Evolutionary conservation across 2,329 filamentous ascomycete genomes (phyloP), one percentile per base, ranked within the genome.

Genomic region (Botrytis paeoniae): DNA sequence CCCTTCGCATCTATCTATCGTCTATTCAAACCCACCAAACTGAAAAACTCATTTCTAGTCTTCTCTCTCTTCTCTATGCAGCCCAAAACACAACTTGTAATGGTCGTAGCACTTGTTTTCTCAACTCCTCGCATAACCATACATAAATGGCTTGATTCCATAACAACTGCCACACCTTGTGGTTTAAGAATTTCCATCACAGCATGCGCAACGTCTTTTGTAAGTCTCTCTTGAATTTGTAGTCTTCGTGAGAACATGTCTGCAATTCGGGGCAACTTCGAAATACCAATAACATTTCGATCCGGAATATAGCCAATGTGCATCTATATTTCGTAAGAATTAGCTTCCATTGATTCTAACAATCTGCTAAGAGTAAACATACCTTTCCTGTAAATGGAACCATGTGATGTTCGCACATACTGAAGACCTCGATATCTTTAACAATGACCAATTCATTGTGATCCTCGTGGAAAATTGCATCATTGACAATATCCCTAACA

Each of bases 81-180:
- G 57, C 96, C 96, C n/a, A 98, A 88, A 84, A 99, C 97, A 82
- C 95, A 98, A 85, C 94, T 98, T 29, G 96, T 99, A 54, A 97
- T 96, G 10, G 96, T 98, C 29, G 89, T 92, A 69, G 93, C 91
- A 59, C 87, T 89, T 0, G 94, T 94, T 86, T 99, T 98, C 81
- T 98, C 89, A 16, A 99, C 95, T n/a, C 96, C 96, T 64, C 96
- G 90, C 95, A 98, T 98, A 25, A 97, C 94, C 95, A 98, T 99
- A 86, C 96, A 99, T 64, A 98, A 85, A 84, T 99, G 96, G 80
- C 90, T 95, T 22, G 93, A 97, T 81, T 99, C 96, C 92, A 99
- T 97, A 74, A 99, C 95, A 3, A 99, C 96, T 32, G 93, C 95
- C 2, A 99, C 95, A 64, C 96, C 96, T 81, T 97, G 94, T 3